Base-by-base conservation (phyloP, 768 basidiomycete genomes). In the Panus rudis region DNA sequence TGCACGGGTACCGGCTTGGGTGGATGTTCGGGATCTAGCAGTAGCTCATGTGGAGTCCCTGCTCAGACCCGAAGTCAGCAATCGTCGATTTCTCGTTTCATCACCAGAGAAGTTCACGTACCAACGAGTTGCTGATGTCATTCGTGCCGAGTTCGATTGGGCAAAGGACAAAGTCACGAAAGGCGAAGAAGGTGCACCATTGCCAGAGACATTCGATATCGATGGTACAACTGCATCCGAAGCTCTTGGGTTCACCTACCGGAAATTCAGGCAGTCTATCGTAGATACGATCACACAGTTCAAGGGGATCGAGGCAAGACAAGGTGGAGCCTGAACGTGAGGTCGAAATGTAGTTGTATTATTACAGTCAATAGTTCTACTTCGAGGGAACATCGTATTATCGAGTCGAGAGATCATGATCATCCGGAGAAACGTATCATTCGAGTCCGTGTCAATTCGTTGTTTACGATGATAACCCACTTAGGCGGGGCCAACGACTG, bases 401-500 rank as follows among this genome's bases (percentile, higher is more conserved):
- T n/a, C n/a, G n/a, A n/a, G n/a, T n/a, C n/a, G n/a, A n/a, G n/a
- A n/a, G n/a, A n/a, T n/a, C n/a, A n/a, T n/a, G n/a, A n/a, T n/a
- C n/a, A n/a, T n/a, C n/a, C n/a, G n/a, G n/a, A n/a, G n/a, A n/a
- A n/a, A n/a, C n/a, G n/a, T n/a, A n/a, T n/a, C n/a, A n/a, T n/a
- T n/a, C n/a, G n/a, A n/a, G n/a, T n/a, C n/a, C n/a, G n/a, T 39
- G 12, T 12, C 14, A 43, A 20, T 20, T 37, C 22, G 21, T n/a
- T 8, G n/a, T 35, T 20, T 41, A 22, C 21, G 5, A 16, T 31
- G 24, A 19, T 43, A 14, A 37, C n/a, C n/a, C n/a, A n/a, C n/a
- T 23, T 20, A 19, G n/a, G 31, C 17, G n/a, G 48, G 43, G 1
- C 59, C 66, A 31, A 69, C 58, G 22, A 71, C 62, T 8, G 51